A percentile compares a stretch with the other conserved stretches of the same genome.
These are phyloP conservation scores for Candida sphagnicola DNA, from an alignment of 805 yeast species.

Conservation along the genomic window DNA sequence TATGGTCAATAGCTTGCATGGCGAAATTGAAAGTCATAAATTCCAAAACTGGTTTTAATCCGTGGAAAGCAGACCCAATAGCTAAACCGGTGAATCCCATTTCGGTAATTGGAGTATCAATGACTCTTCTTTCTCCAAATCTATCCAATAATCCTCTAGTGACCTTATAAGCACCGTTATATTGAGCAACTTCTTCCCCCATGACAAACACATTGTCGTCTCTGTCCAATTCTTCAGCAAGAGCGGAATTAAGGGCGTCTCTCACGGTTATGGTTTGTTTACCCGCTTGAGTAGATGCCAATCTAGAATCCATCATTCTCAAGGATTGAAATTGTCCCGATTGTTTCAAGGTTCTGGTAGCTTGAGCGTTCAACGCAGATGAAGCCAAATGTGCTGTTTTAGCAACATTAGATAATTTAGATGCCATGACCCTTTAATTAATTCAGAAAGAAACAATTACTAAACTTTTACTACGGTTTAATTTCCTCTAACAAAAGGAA, in stretches of 20 bases:
- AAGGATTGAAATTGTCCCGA: conserved; percentile 33
- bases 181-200: conserved; percentile 99
- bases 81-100: conserved; percentile 97
- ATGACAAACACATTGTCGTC: conserved; percentile 91
- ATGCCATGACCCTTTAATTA: not conserved
- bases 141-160: conserved; percentile 93
- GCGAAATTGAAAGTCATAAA: conserved; percentile 99
- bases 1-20: conserved; percentile 99
- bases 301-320: conserved; percentile 34
- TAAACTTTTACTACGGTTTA: not conserved
- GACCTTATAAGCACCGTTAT: conserved; percentile 98
- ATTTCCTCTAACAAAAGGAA: not conserved
- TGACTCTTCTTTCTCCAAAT: conserved; percentile 88
- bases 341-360: conserved; percentile 17
- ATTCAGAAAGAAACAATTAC: not conserved
- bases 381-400: conserved; percentile 42
- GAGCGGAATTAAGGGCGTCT: conserved; percentile 92
- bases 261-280: conserved; percentile 78
- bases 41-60: conserved; percentile 94
- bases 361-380: conserved; percentile 23
- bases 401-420: conserved; percentile 24
- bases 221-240: conserved; percentile 96
- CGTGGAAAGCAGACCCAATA: conserved; percentile 95
- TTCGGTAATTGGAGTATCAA: conserved; percentile 98
- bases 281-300: conserved; percentile 48